phyloP scores from a whole-genome alignment of 805 yeast genomes.

The Starmerella ratchasimensis region DNA sequence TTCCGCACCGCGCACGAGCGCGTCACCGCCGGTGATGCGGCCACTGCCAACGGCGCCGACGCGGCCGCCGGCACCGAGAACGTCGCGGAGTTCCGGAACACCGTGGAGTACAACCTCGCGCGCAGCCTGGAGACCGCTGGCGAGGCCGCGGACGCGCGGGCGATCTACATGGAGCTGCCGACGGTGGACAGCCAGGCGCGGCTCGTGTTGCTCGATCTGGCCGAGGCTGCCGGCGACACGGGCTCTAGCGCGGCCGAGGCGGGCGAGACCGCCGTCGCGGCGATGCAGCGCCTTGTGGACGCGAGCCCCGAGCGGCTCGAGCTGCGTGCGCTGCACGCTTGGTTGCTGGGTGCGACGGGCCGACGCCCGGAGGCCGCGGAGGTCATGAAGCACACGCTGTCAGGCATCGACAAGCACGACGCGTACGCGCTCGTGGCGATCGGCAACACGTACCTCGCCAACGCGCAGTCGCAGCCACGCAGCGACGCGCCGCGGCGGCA shows the following conservation, averaged over 20 bases:
- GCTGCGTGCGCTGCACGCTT: conserved; percentile 80
- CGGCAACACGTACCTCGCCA: conserved; percentile 68
- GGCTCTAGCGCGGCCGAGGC: neutral
- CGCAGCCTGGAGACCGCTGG: conserved; percentile 47
- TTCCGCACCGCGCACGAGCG: conserved; percentile 1
- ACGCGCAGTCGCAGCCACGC: conserved; percentile 45
- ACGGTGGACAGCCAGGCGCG: conserved; percentile 13
- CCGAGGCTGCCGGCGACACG: neutral
- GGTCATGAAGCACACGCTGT: conserved; percentile 75
- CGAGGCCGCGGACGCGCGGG: conserved; percentile 28
- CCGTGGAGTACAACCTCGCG: conserved; percentile 61
- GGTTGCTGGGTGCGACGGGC: conserved; percentile 58
- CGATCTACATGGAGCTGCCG: conserved; percentile 32
- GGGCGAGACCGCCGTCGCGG: neutral
- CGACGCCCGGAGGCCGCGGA: too few species aligned
- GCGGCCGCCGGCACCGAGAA: neutral
- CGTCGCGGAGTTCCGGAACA: conserved; percentile 21
- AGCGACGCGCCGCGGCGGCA: conserved; percentile 38
- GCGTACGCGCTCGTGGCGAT: conserved; percentile 75
- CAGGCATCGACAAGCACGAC: conserved; percentile 69
- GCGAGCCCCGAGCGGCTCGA: conserved; percentile 53
- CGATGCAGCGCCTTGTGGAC: conserved; percentile 31
- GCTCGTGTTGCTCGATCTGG: conserved; percentile 4
- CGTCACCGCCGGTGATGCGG: conserved; percentile 37
- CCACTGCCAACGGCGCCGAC: conserved; percentile 29